Base-by-base conservation (phyloP, 2,329 filamentous ascomycete species). In the Lecanoromycetidae sp. region DNA sequence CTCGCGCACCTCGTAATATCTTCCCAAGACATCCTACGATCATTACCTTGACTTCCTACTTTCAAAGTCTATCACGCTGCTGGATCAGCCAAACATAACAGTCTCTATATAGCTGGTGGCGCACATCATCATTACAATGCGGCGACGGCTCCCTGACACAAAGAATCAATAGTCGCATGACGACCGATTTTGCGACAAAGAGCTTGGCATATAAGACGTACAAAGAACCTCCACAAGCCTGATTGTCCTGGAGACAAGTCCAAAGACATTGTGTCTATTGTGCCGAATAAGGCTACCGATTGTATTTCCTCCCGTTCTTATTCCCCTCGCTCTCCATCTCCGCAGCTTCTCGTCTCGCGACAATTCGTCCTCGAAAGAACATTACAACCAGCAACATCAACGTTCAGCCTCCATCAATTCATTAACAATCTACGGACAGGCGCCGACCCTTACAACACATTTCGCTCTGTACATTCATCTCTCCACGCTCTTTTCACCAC, bases 151-250 rank as follows among this genome's bases (percentile, higher is more conserved):
- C 20, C 15, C 23, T 22, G n/a, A 15, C 25, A 25, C 35, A 46
- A 40, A 40, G 44, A n/a, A 19, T 26, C 17, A 25, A 40, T 13
- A 26, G 34, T 46, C 40, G 44, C n/a, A 32, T 46, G 44, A 46
- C 26, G n/a, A 19, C 10, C 7, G n/a, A 25, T 7, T 7, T 29
- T 40, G 17, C 26, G 10, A 46, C 36, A 46, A 46, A 27, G 27
- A 40, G 13, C 5, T 12, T 4, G 22, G 22, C 20, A 30, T 33
- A 19, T 25, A 40, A 13, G 22, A 25, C 20, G n/a, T 25, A 34
- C 44, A 40, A 46, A 27, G 35, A 34, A 20, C 13, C 44, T 30
- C 36, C 22, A n/a, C 12, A 19, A 3, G 29, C 13, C 8, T 4
- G 13, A 39, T 41, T 41, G 38, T 41, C 38, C 38, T 20, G 38